phyloP scores from a whole-genome alignment of 306 rosid species.

The Pyrus pyrifolia region DNA sequence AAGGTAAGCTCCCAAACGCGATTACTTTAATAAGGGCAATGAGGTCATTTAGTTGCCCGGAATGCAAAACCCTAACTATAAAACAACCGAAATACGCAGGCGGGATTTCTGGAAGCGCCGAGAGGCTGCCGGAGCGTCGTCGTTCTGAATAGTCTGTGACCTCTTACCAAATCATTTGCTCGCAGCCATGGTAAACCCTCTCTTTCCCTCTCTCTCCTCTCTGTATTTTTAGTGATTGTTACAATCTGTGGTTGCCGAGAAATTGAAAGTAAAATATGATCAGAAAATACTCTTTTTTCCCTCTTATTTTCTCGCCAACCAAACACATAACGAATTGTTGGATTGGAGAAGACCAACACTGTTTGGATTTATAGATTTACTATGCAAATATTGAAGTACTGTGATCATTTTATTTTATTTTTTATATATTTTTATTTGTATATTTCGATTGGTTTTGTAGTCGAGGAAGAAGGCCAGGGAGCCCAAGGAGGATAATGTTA shows the following conservation, averaged over 20 bases:
- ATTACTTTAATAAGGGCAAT: no score
- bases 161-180: not conserved
- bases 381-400: no score
- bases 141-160: not conserved
- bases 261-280: not conserved
- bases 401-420: not conserved
- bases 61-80: constrained; percentile 2
- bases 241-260: not conserved
- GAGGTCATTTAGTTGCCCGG: no score
- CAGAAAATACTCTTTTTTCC: not conserved
- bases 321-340: not conserved
- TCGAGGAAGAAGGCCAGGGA: constrained; percentile 42
- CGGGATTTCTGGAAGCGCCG: not conserved
- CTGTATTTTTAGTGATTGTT: not conserved
- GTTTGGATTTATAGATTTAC: not conserved
- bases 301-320: not conserved
- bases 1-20: no score
- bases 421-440: not conserved
- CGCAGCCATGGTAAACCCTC: constrained; percentile 13
- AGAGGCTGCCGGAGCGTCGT: not conserved
- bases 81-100: not conserved
- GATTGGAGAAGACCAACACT: not conserved
- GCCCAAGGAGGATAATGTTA: constrained; percentile 48
- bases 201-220: not conserved
- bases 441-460: constrained; percentile 1